Conservation (phyloP, 2,329 filamentous ascomycete species). For the Diaporthe caulivora region DNA sequence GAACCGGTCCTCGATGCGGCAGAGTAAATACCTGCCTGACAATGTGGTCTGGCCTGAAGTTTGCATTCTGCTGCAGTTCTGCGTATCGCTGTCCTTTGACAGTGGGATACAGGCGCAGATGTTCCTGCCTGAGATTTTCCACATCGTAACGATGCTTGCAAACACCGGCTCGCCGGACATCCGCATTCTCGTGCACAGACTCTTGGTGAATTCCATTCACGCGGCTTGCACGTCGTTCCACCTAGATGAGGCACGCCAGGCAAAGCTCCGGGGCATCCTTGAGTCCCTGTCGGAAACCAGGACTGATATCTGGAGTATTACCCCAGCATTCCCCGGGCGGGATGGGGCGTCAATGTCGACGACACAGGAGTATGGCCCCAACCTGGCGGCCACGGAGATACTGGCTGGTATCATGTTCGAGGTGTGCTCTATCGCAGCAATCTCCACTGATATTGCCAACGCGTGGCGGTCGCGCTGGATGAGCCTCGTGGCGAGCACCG, state of each 20-base stretch:
- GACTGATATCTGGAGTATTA: slow-evolving; percentile 68
- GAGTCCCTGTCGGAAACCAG: slow-evolving; percentile 71
- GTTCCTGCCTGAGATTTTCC: slow-evolving; percentile 77
- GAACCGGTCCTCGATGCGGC: slow-evolving; percentile 74
- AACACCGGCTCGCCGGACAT: slow-evolving; percentile 72
- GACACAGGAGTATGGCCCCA: slow-evolving; percentile 64
- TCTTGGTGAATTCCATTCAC: slow-evolving; percentile 76
- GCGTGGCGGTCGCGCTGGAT: slow-evolving; percentile 80
- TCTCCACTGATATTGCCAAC: slow-evolving; percentile 74
- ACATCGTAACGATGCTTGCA: slow-evolving; percentile 77
- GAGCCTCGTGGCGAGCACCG: slow-evolving; percentile 79
- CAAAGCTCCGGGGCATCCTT: slow-evolving; percentile 67
- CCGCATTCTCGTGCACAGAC: slow-evolving; percentile 70
- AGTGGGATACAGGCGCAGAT: slow-evolving; percentile 76
- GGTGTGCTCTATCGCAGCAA: slow-evolving; percentile 72
- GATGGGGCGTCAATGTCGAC: slow-evolving; percentile 69
- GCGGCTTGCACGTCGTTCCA: slow-evolving; percentile 75
- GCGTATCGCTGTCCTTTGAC: slow-evolving; percentile 75
- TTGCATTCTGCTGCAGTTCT: slow-evolving; percentile 75
- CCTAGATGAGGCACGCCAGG: slow-evolving; percentile 70
- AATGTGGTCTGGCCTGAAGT: slow-evolving; percentile 79
- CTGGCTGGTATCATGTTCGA: slow-evolving; percentile 74
- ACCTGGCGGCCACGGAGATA: slow-evolving; percentile 69
- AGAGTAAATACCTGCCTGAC: slow-evolving; percentile 74
- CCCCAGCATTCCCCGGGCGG: slow-evolving; percentile 55